Conservation (phyloP, 768 basidiomycete species). For the Paxillus ammoniavirescens region DNA sequence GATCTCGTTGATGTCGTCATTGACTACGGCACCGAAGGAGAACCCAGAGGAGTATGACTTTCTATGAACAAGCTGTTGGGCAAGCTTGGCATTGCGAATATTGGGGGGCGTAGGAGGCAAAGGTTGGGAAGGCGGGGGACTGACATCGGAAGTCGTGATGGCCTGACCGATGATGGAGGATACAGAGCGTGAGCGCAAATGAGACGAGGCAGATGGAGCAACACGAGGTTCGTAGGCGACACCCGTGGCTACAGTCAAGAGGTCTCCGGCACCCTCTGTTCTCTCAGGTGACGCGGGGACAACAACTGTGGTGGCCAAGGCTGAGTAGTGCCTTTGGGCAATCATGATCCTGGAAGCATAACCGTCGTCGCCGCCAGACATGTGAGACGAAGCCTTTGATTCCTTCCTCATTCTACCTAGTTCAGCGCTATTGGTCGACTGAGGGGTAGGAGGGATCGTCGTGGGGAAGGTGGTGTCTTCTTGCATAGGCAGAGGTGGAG, state of each 20-base stretch:
- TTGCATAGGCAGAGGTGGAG: constrained; percentile 64
- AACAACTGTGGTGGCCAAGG: constrained; percentile 63
- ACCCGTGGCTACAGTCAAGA: constrained; percentile 35
- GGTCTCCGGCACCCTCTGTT: constrained; percentile 3
- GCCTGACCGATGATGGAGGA: constrained; percentile 47
- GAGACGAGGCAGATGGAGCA: constrained; percentile 28
- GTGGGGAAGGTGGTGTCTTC: constrained; percentile 46
- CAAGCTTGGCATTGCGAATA: constrained; percentile 55
- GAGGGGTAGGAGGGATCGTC: constrained; percentile 49
- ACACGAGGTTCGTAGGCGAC: constrained; percentile 27
- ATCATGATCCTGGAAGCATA: constrained; percentile 61
- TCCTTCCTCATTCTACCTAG: constrained; percentile 51
- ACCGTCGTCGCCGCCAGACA: constrained; percentile 51
- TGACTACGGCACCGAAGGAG: constrained; percentile 56
- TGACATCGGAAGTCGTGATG: constrained; percentile 40
- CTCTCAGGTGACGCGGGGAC: constrained; percentile 50
- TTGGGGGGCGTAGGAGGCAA: constrained; percentile 76
- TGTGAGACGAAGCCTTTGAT: constrained; percentile 56
- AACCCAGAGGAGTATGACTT: constrained; percentile 66
- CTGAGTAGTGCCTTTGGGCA: constrained; percentile 71
- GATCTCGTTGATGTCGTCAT: constrained; percentile 56
- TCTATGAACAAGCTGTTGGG: constrained; percentile 49
- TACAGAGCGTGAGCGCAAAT: constrained; percentile 62
- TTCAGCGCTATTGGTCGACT: constrained; percentile 56
- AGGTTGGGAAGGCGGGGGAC: constrained; percentile 60